Conservation (phyloP, 208 protist species). For the Crithidia mellificae region DNA sequence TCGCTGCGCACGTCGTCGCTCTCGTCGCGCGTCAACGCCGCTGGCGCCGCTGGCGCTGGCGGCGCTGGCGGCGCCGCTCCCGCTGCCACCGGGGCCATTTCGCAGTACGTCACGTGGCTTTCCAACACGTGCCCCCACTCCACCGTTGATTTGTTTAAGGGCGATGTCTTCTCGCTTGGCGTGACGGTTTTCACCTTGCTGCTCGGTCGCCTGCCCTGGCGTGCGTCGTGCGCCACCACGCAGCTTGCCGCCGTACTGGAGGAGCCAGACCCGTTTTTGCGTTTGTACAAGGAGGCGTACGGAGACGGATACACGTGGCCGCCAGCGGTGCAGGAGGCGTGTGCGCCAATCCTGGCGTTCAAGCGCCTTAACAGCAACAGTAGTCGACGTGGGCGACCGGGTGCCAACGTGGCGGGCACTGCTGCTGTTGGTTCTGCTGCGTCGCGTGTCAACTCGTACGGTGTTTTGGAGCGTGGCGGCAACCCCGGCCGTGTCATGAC, state of each 20-base stretch:
- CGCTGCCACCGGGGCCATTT: neutral
- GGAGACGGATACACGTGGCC: slow-evolving; percentile 31
- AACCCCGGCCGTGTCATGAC: slow-evolving; percentile 6
- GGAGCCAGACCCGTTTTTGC: slow-evolving; percentile 55
- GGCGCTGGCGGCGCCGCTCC: too few species aligned
- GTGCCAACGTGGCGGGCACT: too few species aligned
- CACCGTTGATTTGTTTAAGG: slow-evolving; percentile 64
- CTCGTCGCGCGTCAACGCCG: neutral
- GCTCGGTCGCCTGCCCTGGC: slow-evolving; percentile 63
- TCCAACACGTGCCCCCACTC: neutral
- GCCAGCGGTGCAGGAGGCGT: slow-evolving; percentile 7
- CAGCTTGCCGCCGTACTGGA: slow-evolving; percentile 53
- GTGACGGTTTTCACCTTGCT: slow-evolving; percentile 74
- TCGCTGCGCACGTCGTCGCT: slow-evolving; percentile 6
- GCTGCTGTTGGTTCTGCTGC: too few species aligned
- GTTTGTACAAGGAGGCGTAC: slow-evolving; percentile 36
- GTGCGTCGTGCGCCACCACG: slow-evolving; percentile 36
- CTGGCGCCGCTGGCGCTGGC: neutral
- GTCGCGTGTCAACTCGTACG: neutral
- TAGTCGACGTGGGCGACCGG: neutral
- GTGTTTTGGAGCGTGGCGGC: neutral
- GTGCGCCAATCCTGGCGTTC: neutral
- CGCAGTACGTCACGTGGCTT: neutral
- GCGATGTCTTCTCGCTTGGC: slow-evolving; percentile 68
- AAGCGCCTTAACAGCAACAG: neutral